These are phyloP conservation scores for Botrytis porri DNA, from an alignment of 2,329 filamentous ascomycete species.

Conservation along the genomic window DNA sequence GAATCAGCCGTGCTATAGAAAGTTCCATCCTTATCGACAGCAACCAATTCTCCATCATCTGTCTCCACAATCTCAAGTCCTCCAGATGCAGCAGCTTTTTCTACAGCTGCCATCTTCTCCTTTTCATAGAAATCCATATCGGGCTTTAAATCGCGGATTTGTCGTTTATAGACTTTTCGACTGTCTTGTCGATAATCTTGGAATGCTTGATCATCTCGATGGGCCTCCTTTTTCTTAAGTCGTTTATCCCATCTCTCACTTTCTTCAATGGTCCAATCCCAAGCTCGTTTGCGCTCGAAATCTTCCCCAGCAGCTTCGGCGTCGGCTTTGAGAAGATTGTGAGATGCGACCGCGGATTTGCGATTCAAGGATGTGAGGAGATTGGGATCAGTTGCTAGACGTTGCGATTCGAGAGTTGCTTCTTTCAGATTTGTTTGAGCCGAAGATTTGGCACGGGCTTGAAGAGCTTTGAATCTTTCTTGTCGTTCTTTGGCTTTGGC, in stretches of 20 bases:
- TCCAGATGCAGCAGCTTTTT: conserved; percentile 79
- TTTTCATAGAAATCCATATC: conserved; percentile 82
- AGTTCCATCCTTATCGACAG: conserved; percentile 83
- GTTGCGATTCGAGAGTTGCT: conserved; percentile 77
- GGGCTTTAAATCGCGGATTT: conserved; percentile 72
- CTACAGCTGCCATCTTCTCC: conserved; percentile 80
- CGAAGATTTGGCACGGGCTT: conserved; percentile 73
- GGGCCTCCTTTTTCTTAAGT: conserved; percentile 77
- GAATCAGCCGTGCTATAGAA: conserved; percentile 90
- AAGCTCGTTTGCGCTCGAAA: conserved; percentile 95
- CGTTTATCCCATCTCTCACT: conserved; percentile 91
- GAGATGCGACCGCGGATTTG: conserved; percentile 80
- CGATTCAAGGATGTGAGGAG: conserved; percentile 77
- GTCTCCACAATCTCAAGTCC: conserved; percentile 92
- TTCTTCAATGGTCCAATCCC: conserved; percentile 98
- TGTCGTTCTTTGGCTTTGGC: conserved; percentile 61
- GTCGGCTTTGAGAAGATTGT: conserved; percentile 92
- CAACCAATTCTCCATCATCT: conserved; percentile 90
- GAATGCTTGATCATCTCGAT: conserved; percentile 84
- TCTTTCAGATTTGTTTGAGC: conserved; percentile 76
- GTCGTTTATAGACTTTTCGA: conserved; percentile 89
- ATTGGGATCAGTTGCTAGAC: conserved; percentile 71
- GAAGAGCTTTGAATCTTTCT: conserved; percentile 82
- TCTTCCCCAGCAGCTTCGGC: conserved; percentile 81
- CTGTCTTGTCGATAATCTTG: conserved; percentile 85